Conservation (phyloP, 2,329 filamentous ascomycete genomes). For the Colletotrichum coccodes region DNA sequence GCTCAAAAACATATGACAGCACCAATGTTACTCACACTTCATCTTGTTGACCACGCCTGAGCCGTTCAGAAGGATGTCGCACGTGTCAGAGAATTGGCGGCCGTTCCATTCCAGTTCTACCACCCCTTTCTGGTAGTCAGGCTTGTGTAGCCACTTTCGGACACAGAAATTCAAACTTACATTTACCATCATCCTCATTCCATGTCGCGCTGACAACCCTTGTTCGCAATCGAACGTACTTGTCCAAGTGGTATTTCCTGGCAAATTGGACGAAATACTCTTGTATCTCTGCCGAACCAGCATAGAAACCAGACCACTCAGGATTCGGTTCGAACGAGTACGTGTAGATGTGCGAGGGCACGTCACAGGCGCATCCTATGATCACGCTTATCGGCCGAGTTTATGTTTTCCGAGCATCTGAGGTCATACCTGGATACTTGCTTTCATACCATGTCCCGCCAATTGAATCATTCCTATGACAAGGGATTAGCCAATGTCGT, state of each 20-base stretch:
- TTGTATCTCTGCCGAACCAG: constrained; percentile 52
- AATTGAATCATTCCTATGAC: constrained; percentile 62
- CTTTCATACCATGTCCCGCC: constrained; percentile 66
- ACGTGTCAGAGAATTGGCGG: constrained; percentile 49
- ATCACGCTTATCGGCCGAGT: too few relatives aligned
- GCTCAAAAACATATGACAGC: too few relatives aligned
- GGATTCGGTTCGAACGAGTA: constrained; percentile 64
- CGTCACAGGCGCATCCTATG: constrained; percentile 55
- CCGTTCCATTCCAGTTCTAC: too few relatives aligned
- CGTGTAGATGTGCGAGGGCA: constrained; percentile 62
- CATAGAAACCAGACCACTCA: constrained; percentile 63
- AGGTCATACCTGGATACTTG: constrained; percentile 49
- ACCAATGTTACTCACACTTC: too few relatives aligned
- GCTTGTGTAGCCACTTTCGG: constrained; percentile 43
- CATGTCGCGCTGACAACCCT: constrained; percentile 44
- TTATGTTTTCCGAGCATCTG: not conserved
- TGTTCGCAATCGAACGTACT: constrained; percentile 43
- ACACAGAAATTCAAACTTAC: too few relatives aligned
- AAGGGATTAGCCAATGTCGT: too few relatives aligned
- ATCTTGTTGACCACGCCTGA: constrained; percentile 60
- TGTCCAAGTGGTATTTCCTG: constrained; percentile 47
- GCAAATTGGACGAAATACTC: constrained; percentile 57
- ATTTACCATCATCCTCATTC: constrained; percentile 46
- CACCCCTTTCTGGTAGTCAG: constrained; percentile 38
- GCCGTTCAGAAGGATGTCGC: constrained; percentile 60